Base-by-base conservation (phyloP, 2,329 filamentous ascomycete genomes). In the Fusarium cicatricum region DNA sequence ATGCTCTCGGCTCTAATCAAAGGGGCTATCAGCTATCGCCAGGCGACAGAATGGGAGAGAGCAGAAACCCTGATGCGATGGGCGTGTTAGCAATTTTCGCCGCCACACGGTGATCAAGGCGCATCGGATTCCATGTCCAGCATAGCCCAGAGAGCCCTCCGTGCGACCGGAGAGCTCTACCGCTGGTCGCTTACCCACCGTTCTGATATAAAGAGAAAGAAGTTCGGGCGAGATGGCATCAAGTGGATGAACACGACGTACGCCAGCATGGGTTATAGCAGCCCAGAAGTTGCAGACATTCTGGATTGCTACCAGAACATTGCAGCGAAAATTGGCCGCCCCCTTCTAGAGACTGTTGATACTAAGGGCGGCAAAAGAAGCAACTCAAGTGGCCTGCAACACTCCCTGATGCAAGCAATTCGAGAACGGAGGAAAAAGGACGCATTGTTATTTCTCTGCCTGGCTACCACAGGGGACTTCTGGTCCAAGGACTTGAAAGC, bases 291-390 rank as follows among this genome's bases (percentile, higher is more conserved):
- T 8, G 23, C n/a, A 3, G 43, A 41, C 14, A 52, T 58, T 12
- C 17, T 58, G 21, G 47, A 16, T 17, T 51, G 38, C 29, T 61
- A 61, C 17, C 17, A 32, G n/a, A 26, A 14, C 1, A 37, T 61
- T 14, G 14, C 26, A 2, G 14, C 15, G 15, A 54, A 10, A 26
- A 31, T 51, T 19, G 31, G n/a, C n/a, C n/a, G n/a, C n/a, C n/a
- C n/a, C n/a, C n/a, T n/a, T n/a, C n/a, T n/a, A n/a, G n/a, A n/a
- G n/a, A n/a, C n/a, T n/a, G n/a, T n/a, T n/a, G n/a, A n/a, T n/a
- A n/a, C n/a, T n/a, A n/a, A n/a, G n/a, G n/a, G n/a, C n/a, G n/a
- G n/a, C n/a, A n/a, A n/a, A n/a, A n/a, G n/a, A n/a, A n/a, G n/a
- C n/a, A n/a, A n/a, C n/a, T n/a, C n/a, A n/a, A n/a, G n/a, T n/a